These are phyloP conservation scores for Albifimbria verrucaria DNA, from an alignment of 2,329 filamentous ascomycete genomes.

Conservation along the genomic window DNA sequence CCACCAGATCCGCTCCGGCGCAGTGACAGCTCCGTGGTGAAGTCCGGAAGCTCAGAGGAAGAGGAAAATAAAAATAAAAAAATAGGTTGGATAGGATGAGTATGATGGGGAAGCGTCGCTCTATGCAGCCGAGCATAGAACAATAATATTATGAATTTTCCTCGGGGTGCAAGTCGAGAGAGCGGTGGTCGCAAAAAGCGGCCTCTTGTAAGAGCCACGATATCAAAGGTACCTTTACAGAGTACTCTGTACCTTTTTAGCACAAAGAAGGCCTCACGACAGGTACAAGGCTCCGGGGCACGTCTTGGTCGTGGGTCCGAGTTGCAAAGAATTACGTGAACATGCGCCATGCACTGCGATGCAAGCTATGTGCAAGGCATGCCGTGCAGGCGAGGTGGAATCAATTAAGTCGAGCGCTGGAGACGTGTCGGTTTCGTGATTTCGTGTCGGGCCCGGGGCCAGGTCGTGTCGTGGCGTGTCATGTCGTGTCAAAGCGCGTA, in stretches of 20 bases:
- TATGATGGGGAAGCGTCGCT: neutral
- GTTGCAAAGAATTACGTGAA: no score
- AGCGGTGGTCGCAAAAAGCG: no score
- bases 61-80: neutral
- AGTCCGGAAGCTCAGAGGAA: no score
- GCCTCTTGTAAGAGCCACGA: no score
- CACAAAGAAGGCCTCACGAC: neutral
- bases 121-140: no score
- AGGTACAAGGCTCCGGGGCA: neutral
- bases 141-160: no score
- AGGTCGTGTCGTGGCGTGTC: conserved; percentile 21
- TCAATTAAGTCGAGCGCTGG: conserved; percentile 24
- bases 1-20: no score
- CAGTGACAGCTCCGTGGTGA: no score
- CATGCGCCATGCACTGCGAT: neutral
- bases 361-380: neutral
- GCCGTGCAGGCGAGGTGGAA: conserved; percentile 17
- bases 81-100: neutral
- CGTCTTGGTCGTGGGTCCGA: no score
- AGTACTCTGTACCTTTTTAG: no score
- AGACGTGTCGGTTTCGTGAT: conserved; percentile 45
- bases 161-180: no score
- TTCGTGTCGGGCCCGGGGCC: conserved; percentile 24
- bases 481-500: conserved; percentile 10
- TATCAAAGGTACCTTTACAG: no score